phyloP scores from a whole-genome alignment of 2,329 filamentous ascomycete species.

The Xylaria hypoxylon region DNA sequence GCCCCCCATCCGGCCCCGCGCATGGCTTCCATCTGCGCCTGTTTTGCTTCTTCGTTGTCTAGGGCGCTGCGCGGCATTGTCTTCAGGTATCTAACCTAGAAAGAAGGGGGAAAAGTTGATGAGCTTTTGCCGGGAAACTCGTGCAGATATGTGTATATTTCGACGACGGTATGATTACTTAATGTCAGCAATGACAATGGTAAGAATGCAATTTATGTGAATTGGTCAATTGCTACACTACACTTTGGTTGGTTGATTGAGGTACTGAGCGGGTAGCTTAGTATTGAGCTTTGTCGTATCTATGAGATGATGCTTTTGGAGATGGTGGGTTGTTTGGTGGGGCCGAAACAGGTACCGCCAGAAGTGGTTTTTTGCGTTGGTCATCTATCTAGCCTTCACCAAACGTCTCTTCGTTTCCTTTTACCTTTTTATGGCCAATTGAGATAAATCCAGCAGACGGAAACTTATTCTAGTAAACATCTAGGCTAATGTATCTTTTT shows the following conservation, averaged over 20 bases:
- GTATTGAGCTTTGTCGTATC: too few species aligned
- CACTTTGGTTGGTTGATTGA: too few species aligned
- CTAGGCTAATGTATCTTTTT: too few species aligned
- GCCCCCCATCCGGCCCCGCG: constrained; percentile 75
- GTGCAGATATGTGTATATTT: neutral
- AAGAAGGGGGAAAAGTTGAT: neutral
- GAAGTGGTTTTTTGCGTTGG: neutral
- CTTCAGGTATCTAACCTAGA: neutral
- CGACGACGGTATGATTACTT: too few species aligned
- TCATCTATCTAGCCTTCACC: neutral
- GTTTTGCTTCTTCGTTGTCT: constrained; percentile 73
- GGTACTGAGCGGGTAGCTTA: too few species aligned
- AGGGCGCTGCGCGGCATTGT: constrained; percentile 63
- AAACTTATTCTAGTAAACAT: too few species aligned
- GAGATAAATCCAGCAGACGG: neutral
- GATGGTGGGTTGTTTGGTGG: neutral
- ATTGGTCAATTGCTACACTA: too few species aligned
- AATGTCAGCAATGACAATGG: too few species aligned
- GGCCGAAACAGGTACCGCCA: neutral
- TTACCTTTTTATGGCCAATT: neutral
- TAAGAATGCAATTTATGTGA: too few species aligned
- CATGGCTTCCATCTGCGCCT: constrained; percentile 77
- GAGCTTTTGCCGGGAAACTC: neutral
- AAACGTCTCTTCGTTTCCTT: neutral
- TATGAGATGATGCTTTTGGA: too few species aligned